Evolutionary conservation across 192 early-diverging fungal genomes (phyloP).

Genomic region (Chytriomyces hyalinus): DNA sequence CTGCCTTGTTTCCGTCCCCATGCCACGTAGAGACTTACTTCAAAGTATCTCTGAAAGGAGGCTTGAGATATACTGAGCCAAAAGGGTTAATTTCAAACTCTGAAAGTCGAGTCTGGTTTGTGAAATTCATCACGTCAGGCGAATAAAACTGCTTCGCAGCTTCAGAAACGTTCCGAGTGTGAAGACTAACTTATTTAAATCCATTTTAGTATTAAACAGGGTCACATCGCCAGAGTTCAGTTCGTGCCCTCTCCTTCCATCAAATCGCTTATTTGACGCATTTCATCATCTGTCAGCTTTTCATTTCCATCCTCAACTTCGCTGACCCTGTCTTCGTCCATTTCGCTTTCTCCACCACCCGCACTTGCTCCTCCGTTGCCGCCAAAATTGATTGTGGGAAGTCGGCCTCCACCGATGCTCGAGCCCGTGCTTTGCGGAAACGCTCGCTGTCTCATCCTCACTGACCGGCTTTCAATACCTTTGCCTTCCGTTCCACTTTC

Average conservation of each 20-base stretch:
- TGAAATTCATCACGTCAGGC: constrained; percentile 11
- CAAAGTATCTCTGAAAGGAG: constrained; percentile 51
- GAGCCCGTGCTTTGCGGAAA: constrained; percentile 11
- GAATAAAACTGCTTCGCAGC: too few relatives aligned
- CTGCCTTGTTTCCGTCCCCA: constrained; percentile 32
- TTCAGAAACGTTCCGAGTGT: too few relatives aligned
- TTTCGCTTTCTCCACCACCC: constrained; percentile 24
- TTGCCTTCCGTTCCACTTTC: constrained; percentile 18
- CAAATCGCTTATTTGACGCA: constrained; percentile 15
- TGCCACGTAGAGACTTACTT: constrained; percentile 47
- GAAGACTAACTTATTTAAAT: too few relatives aligned
- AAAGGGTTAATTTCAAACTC: constrained; percentile 21
- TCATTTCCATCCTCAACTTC: constrained; percentile 26
- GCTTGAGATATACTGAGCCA: constrained; percentile 43
- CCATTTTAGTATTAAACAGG: too few relatives aligned
- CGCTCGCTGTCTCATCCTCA: constrained; percentile 16
- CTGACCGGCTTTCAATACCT: constrained; percentile 14
- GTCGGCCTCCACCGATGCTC: background rate
- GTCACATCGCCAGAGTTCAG: too few relatives aligned
- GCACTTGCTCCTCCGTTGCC: constrained; percentile 9
- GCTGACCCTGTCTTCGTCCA: constrained; percentile 25
- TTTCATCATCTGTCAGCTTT: constrained; percentile 31
- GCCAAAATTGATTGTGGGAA: constrained; percentile 13
- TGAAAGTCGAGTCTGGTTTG: constrained; percentile 23
- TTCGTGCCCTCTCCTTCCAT: too few relatives aligned